Evolutionary conservation across 2,329 filamentous ascomycete genomes (phyloP), one percentile per base, ranked within the genome.

Genomic region (Aspergillus floridensis): DNA sequence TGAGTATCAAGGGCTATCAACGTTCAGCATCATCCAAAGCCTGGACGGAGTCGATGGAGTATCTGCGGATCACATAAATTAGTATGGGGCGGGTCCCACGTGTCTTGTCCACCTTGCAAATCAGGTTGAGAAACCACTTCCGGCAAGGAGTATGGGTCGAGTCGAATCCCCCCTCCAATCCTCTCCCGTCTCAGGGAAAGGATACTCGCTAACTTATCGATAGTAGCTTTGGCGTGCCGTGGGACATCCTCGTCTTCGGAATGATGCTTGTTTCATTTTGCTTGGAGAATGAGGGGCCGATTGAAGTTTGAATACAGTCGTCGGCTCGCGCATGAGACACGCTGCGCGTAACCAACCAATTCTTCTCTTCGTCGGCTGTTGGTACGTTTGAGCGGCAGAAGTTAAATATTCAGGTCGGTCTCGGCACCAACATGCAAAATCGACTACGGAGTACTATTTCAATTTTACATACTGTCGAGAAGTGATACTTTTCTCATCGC

Each of bases 61-160:
- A 26, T 7, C 7, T 29, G 26, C 26, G 26, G 26, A 29, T 29
- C 26, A 29, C 24, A 29, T 38, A 19, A 31, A 6, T 24, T 44
- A 26, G 21, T 19, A 22, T 19, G 48, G 53, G 31, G 32, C 32
- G 12, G 48, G 62, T 44, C 60, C 59, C 59, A 63, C 59, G 57
- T 58, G 60, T 57, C 48, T 56, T 62, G 14, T 7, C 16, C 16
- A 16, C 60, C 62, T 60, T 64, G 55, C 60, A 64, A 62, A 64
- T 64, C 53, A 62, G 54, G 57, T 59, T 48, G 53, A 62, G 52
- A 57, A 62, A 62, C 60, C 57, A 60, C 62, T 64, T 16, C 11
- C 12, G 14, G 14, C 11, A 12, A 35, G 62, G 59, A 60, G 59
- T 60, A 58, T 59, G 62, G 59, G 57, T 62, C 57, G 38, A 24